phyloP scores from a whole-genome alignment of 2,329 filamentous ascomycete genomes.

The Aspergillus caelatus region DNA sequence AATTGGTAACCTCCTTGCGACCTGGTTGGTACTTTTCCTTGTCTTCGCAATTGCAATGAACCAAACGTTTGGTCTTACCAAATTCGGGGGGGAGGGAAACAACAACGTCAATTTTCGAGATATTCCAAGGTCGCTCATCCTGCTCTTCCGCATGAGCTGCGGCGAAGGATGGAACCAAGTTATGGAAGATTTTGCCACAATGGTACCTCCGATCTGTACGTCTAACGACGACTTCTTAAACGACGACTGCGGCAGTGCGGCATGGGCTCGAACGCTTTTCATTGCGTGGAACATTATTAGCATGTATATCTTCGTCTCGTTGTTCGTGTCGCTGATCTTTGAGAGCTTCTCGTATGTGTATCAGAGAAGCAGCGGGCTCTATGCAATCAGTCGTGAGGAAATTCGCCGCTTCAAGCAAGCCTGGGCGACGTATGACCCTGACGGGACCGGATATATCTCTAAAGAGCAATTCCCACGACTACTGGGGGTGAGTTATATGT shows the following conservation, averaged over 20 bases:
- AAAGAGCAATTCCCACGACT: constrained; percentile 88
- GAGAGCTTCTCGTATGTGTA: constrained; percentile 99
- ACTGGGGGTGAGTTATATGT: constrained; percentile 64
- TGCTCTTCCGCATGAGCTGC: constrained; percentile 89
- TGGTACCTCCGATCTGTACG: constrained; percentile 80
- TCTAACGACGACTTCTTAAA: constrained; percentile 71
- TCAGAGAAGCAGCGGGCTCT: constrained; percentile 90
- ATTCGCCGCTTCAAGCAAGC: constrained; percentile 97
- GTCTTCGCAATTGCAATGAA: constrained; percentile 96
- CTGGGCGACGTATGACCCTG: constrained; percentile 92
- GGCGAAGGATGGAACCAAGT: constrained; percentile 96
- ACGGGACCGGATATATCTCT: constrained; percentile 86
- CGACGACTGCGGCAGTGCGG: constrained; percentile 88
- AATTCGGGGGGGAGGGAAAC: constrained; percentile 73
- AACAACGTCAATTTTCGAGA: constrained; percentile 90
- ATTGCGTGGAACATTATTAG: constrained; percentile 98
- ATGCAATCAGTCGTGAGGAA: constrained; percentile 87
- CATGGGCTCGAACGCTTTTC: constrained; percentile 87
- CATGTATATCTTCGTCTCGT: constrained; percentile 99
- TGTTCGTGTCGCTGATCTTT: constrained; percentile 98
- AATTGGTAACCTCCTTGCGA: constrained; percentile 89
- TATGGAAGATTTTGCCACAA: constrained; percentile 91
- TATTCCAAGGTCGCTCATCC: constrained; percentile 88
- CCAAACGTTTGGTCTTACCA: constrained; percentile 91
- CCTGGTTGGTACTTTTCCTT: constrained; percentile 95